Base-by-base conservation (phyloP, 1,284 basidiomycete genomes). In the Hemileia vastatrix region DNA sequence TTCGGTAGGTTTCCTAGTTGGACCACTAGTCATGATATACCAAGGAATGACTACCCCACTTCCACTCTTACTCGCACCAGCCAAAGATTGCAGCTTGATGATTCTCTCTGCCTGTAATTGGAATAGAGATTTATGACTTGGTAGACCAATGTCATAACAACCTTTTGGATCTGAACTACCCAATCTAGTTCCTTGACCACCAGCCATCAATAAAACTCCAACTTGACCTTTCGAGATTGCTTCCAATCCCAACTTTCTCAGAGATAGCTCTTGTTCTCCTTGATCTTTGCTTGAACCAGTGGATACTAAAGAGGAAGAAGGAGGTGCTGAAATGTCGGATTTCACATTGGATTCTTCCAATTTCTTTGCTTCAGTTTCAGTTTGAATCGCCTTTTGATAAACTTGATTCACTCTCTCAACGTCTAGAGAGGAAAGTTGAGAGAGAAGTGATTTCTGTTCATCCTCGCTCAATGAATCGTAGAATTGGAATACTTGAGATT, bases 21-120 rank as follows among this genome's bases (percentile, higher is more conserved):
- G 94, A 15, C 93, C 92, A 71, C 88, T 92, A 64, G 94, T 97
- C 94, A 98, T 98, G 73, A 98, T 85, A 79, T 96, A 98, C 94
- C 94, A 98, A n/a, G 13, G 49, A 21, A 44, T n/a, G n/a, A 54
- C 53, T 18, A 18, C n/a, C 11, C 23, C 52, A 11, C 8, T 6
- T 27, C 5, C 18, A 48, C 65, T 53, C 54, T 64, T 19, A 27
- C 27, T 27, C 3, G 64, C 64, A n/a, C n/a, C n/a, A 0, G 92
- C 93, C 51, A 97, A 76, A 32, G 78, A 77, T 77, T 94, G 87
- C 56, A 98, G 79, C 63, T 86, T 83, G 54, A 81, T 80, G 75
- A 98, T 95, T 54, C 94, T 84, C 78, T 95, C 92, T 2, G 92
- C 95, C 78, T 98, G 94, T 70, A 89, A 87, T 76, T 96, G 90